These are phyloP conservation scores for Mycena rebaudengoi DNA, from an alignment of 768 basidiomycete genomes.

Conservation along the genomic window DNA sequence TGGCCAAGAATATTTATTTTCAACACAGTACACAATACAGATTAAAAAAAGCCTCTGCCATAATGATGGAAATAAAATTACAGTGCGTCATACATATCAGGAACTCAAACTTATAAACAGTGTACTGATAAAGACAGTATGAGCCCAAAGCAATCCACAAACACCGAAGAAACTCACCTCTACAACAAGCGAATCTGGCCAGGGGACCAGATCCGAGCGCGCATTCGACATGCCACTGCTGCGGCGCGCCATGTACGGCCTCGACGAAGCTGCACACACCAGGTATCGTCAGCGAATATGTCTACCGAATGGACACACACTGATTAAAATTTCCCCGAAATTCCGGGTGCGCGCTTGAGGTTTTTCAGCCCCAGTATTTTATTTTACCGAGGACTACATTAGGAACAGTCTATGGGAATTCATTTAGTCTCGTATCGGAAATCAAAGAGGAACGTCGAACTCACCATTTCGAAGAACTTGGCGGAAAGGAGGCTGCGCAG, in stretches of 20 bases:
- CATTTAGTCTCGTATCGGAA: neutral
- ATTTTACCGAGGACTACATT: constrained; percentile 51
- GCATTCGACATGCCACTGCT: constrained; percentile 37
- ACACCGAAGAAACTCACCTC: constrained; percentile 38
- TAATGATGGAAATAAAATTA: neutral
- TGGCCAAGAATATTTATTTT: too few species aligned
- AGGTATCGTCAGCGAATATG: too few species aligned
- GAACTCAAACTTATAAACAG: too few species aligned
- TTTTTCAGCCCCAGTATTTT: constrained; percentile 55
- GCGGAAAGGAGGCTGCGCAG: constrained; percentile 41
- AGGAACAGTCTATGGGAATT: constrained; percentile 48
- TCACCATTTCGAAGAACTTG: constrained; percentile 51
- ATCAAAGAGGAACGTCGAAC: neutral
- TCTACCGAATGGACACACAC: too few species aligned
- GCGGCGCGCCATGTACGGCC: constrained; percentile 35
- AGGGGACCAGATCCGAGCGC: constrained; percentile 48
- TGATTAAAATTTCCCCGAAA: constrained; percentile 49
- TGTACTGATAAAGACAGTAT: too few species aligned
- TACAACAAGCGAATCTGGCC: constrained; percentile 54
- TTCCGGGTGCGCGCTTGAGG: constrained; percentile 46
- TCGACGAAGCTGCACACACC: constrained; percentile 49
- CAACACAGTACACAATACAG: too few species aligned
- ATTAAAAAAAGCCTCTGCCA: too few species aligned
- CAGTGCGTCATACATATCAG: too few species aligned
- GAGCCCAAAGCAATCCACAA: too few species aligned